These are phyloP conservation scores for Rhizopus sp. DNA, from an alignment of 371 early-diverging fungal genomes.

Conservation along the genomic window DNA sequence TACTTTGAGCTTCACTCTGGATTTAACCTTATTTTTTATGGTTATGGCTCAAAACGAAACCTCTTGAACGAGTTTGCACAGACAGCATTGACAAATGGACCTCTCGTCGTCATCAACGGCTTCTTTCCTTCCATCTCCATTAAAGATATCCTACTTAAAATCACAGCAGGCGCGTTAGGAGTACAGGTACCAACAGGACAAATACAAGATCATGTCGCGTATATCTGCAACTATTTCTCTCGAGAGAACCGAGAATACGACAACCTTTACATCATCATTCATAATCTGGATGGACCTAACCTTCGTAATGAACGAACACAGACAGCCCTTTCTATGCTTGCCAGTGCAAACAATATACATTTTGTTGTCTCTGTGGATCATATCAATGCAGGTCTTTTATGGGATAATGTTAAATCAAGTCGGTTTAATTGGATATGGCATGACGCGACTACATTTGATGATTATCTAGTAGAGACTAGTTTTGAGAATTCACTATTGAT, in stretches of 20 bases:
- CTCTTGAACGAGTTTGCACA: slow-evolving; percentile 75
- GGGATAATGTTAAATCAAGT: slow-evolving; percentile 75
- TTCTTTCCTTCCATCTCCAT: slow-evolving; percentile 78
- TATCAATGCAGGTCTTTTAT: slow-evolving; percentile 84
- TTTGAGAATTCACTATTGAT: slow-evolving; percentile 79
- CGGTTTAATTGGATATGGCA: slow-evolving; percentile 88
- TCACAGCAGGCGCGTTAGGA: slow-evolving; percentile 52
- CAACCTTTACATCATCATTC: slow-evolving; percentile 76
- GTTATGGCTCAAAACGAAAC: slow-evolving; percentile 86
- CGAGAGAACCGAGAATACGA: slow-evolving; percentile 45
- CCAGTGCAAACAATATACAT: slow-evolving; percentile 66
- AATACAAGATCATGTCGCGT: slow-evolving; percentile 65
- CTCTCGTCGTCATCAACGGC: slow-evolving; percentile 82
- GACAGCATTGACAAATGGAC: slow-evolving; percentile 56
- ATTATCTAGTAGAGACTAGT: slow-evolving; percentile 80
- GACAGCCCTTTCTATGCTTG: slow-evolving; percentile 65
- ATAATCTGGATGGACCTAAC: slow-evolving; percentile 88
- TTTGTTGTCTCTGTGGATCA: slow-evolving; percentile 90
- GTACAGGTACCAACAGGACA: slow-evolving; percentile 39
- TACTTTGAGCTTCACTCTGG: slow-evolving; percentile 72
- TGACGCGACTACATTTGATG: slow-evolving; percentile 85
- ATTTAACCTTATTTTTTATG: slow-evolving; percentile 87
- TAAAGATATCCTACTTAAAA: slow-evolving; percentile 69
- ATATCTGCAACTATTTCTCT: slow-evolving; percentile 67
- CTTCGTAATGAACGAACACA: slow-evolving; percentile 78